Evolutionary conservation across 495 filamentous ascomycete genomes (phyloP), one percentile per base, ranked within the genome.

Genomic region (Bombardia bombarda): DNA sequence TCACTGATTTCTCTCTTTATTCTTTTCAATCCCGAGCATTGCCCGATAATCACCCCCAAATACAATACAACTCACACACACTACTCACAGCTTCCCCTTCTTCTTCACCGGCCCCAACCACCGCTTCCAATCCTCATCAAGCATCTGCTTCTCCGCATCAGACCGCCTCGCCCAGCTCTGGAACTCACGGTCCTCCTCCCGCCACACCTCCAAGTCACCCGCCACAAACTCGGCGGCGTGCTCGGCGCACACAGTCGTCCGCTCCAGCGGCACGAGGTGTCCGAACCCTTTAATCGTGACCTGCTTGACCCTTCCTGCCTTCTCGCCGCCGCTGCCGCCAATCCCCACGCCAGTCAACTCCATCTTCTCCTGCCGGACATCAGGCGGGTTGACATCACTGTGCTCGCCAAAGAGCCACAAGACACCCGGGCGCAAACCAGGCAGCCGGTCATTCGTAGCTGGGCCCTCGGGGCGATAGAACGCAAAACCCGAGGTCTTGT

Each of bases 221-320:
- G 63, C 73, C 32, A 93, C 55, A 75, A 83, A 95, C 3, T 51
- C 56, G 2, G 70, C 77, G 4, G 76, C 75, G 31, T 77, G 69
- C 38, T 77, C 68, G 6, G 84, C 86, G 36, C 77, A 82, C 46
- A 75, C 66, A n/a, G 53, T 65, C 10, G 82, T 81, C 37, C 75
- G 73, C 58, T 94, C 87, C 72, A 93, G 84, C 1, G 92, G 84
- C 36, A 96, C 74, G 24, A 96, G 61, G 65, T 98, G 92, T 1
- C 92, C 87, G 12, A 70, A 70, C 0, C 73, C 77, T 36, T 82
- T 65, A 3, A 96, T 56, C 13, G 77, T 67, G 3, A 85, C 78
- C 40, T 82, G 63, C 35, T 74, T 68, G 0, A 95, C 89, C n/a
- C 80, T 66, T 0, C 87, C 84, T n/a, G 71, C 69, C 23, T 56